These are phyloP conservation scores for Cyberlindnera misumaiensis DNA, from an alignment of 805 yeast species.

Conservation along the genomic window DNA sequence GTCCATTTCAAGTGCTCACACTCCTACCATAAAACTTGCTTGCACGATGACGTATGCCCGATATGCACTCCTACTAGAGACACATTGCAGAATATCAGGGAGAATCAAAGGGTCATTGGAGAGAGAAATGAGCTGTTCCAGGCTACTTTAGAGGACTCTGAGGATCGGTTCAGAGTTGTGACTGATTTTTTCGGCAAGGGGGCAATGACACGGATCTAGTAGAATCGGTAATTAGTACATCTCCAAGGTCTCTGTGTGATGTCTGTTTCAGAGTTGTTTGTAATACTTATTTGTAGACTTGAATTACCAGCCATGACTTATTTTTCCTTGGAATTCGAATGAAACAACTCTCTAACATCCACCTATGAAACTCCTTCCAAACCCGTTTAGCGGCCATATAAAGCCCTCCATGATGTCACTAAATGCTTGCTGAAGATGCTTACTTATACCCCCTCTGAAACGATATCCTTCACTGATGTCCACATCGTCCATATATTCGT, in stretches of 20 bases:
- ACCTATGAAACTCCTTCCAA: too few relatives aligned
- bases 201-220: slow-evolving; percentile 48
- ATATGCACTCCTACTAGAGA: slow-evolving; percentile 68
- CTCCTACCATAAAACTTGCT: slow-evolving; percentile 77
- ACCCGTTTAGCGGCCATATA: too few relatives aligned
- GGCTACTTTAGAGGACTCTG: slow-evolving; percentile 41
- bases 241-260: too few relatives aligned
- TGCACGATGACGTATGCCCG: slow-evolving; percentile 64
- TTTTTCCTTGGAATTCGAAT: too few relatives aligned
- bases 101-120: slow-evolving; percentile 54
- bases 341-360: too few relatives aligned
- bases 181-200: slow-evolving; percentile 86
- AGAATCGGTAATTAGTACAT: not conserved
- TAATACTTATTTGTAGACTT: too few relatives aligned
- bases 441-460: too few relatives aligned
- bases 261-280: too few relatives aligned
- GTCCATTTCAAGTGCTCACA: slow-evolving; percentile 84
- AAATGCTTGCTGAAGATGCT: too few relatives aligned
- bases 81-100: slow-evolving; percentile 49
- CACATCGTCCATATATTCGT: slow-evolving; percentile 7
- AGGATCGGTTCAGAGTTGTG: slow-evolving; percentile 65
- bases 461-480: slow-evolving; percentile 2
- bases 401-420: too few relatives aligned
- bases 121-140: slow-evolving; percentile 60
- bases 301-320: too few relatives aligned